phyloP scores from a whole-genome alignment of 352 stramenopile genomes.

The Phytophthora europaea region DNA sequence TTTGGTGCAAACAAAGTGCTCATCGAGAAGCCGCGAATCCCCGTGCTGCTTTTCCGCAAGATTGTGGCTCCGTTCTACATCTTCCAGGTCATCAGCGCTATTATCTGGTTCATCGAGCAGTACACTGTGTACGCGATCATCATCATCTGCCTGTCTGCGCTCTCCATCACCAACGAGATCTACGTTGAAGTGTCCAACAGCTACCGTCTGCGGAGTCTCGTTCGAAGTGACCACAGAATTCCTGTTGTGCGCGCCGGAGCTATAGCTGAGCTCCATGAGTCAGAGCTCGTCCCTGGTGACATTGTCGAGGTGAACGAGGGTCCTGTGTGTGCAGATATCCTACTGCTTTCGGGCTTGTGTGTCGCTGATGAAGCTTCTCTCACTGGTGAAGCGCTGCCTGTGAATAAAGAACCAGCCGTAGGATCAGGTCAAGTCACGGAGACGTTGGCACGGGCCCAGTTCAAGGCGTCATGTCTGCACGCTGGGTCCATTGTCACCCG shows the following conservation, averaged over 20 bases:
- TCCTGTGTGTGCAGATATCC: slow-evolving; percentile 53
- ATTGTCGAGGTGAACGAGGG: slow-evolving; percentile 51
- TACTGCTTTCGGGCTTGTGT: slow-evolving; percentile 56
- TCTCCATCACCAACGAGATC: slow-evolving; percentile 62
- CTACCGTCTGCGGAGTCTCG: slow-evolving; percentile 49
- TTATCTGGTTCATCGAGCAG: slow-evolving; percentile 57
- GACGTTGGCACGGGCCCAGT: slow-evolving; percentile 24
- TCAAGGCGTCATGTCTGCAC: slow-evolving; percentile 44
- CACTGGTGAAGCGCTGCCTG: slow-evolving; percentile 54
- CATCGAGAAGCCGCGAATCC: slow-evolving; percentile 49
- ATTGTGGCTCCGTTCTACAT: slow-evolving; percentile 70
- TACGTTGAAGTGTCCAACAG: slow-evolving; percentile 58
- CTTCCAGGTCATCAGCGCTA: slow-evolving; percentile 65
- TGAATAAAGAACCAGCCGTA: slow-evolving; percentile 40
- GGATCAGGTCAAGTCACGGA: slow-evolving; percentile 42
- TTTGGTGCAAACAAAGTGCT: slow-evolving; percentile 66
- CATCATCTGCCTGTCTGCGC: slow-evolving; percentile 54
- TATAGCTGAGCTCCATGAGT: slow-evolving; percentile 33
- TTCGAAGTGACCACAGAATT: slow-evolving; percentile 47
- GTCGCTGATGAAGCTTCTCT: slow-evolving; percentile 61
- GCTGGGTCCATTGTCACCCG: slow-evolving; percentile 44
- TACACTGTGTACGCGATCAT: slow-evolving; percentile 63
- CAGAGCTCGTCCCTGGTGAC: slow-evolving; percentile 61
- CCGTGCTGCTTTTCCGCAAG: slow-evolving; percentile 60
- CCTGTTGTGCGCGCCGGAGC: slow-evolving; percentile 34